A percentile compares a stretch with the other conserved stretches of the same genome.
Evolutionary conservation across 1,284 basidiomycete species (phyloP).

Genomic region (Malassezia vespertilionis): DNA sequence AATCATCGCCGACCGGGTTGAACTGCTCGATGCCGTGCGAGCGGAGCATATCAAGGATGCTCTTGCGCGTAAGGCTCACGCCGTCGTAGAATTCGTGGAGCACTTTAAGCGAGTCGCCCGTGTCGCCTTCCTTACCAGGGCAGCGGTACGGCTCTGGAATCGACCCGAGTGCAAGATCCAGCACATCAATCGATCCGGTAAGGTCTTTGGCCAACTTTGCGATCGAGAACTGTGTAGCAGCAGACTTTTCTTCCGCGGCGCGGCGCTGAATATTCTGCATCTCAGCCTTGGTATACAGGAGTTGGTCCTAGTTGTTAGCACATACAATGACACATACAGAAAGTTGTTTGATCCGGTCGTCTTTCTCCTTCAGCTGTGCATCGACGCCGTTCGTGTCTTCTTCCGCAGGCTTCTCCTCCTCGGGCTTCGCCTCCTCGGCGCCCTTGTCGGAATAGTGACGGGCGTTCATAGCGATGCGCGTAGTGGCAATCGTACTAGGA

Average conservation of each 20-base stretch:
- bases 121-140: constrained; percentile 46
- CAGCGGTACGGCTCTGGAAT: constrained; percentile 54
- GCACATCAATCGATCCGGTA: constrained; percentile 81
- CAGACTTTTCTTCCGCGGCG: constrained; percentile 75
- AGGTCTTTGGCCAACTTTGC: constrained; percentile 78
- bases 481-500: neutral
- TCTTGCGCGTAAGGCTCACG: constrained; percentile 81
- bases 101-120: constrained; percentile 30
- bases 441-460: constrained; percentile 17
- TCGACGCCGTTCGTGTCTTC: constrained; percentile 19
- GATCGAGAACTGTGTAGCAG: constrained; percentile 85
- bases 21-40: constrained; percentile 83
- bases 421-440: constrained; percentile 23
- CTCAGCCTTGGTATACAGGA: constrained; percentile 58
- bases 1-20: constrained; percentile 79
- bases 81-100: constrained; percentile 56
- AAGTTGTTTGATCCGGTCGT: constrained; percentile 44
- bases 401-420: constrained; percentile 21
- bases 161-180: constrained; percentile 70
- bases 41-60: constrained; percentile 76
- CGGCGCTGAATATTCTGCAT: constrained; percentile 88
- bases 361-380: constrained; percentile 41
- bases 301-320: constrained; percentile 23
- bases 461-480: neutral
- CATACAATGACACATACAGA: constrained; percentile 18